phyloP scores from a whole-genome alignment of 805 yeast genomes.

The Hanseniaspora lindneri region DNA sequence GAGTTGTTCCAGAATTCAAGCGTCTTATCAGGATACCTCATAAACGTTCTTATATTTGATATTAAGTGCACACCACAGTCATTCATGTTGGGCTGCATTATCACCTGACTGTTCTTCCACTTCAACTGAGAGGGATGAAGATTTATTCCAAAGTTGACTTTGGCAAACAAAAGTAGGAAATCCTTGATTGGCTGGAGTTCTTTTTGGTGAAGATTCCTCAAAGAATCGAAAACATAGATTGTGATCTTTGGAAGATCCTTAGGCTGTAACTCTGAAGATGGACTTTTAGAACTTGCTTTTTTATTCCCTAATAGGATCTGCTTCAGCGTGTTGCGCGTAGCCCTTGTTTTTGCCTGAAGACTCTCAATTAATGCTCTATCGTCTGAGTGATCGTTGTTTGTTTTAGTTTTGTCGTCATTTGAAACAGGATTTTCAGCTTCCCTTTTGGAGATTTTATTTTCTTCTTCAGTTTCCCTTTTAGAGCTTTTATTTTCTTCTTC shows the following conservation, averaged over 20 bases:
- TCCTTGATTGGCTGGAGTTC: conserved; percentile 44
- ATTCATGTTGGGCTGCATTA: conserved; percentile 75
- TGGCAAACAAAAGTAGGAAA: conserved; percentile 57
- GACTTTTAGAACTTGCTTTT: background rate
- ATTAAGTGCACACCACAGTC: conserved; percentile 94
- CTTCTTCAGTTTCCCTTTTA: too few species aligned
- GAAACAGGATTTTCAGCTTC: too few species aligned
- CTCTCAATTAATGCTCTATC: background rate
- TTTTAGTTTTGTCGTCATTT: too few species aligned
- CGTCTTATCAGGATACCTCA: conserved; percentile 39
- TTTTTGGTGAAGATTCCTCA: conserved; percentile 43
- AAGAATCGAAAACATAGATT: conserved; percentile 63
- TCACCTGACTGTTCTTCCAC: conserved; percentile 46
- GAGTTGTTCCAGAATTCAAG: conserved; percentile 37
- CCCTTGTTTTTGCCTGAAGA: background rate
- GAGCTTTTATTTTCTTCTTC: too few species aligned
- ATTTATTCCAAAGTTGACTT: conserved; percentile 43
- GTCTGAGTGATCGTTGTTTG: too few species aligned
- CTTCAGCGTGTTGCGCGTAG: background rate
- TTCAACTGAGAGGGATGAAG: conserved; percentile 39
- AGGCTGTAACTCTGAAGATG: background rate
- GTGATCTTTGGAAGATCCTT: conserved; percentile 23
- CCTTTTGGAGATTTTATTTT: too few species aligned
- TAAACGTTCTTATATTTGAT: conserved; percentile 52
- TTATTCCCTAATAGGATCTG: background rate